phyloP scores from a whole-genome alignment of 345 rosid genomes.

The Syzygium aqueum region DNA sequence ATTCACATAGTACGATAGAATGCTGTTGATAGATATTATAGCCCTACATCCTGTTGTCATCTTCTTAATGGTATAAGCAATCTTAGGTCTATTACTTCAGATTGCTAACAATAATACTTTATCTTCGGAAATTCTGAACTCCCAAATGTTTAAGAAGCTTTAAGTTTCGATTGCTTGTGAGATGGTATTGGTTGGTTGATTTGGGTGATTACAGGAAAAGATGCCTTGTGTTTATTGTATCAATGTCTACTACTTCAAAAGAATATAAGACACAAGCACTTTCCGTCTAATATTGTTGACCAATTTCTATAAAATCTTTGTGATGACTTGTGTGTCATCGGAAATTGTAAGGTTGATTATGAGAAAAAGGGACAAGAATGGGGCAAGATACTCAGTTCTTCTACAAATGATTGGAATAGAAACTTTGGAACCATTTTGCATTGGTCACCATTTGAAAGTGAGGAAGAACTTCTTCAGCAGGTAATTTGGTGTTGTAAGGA shows the following conservation, averaged over 20 bases:
- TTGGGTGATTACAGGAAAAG: background rate
- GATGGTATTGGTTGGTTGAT: background rate
- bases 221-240: background rate
- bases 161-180: background rate
- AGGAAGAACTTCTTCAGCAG: constrained; percentile 40
- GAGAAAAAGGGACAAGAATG: constrained; percentile 33
- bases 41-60: background rate
- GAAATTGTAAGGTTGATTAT: constrained; percentile 42
- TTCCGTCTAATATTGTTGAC: background rate
- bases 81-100: background rate
- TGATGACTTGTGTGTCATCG: background rate
- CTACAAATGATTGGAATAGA: constrained; percentile 36
- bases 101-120: background rate
- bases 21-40: background rate
- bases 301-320: background rate
- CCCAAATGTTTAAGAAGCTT: background rate
- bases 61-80: background rate
- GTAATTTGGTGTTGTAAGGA: constrained; percentile 10
- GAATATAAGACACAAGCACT: background rate
- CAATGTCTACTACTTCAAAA: background rate
- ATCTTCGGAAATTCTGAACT: background rate
- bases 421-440: constrained; percentile 40
- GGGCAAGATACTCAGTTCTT: constrained; percentile 30
- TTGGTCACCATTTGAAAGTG: constrained; percentile 63
- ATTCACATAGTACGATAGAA: background rate